These are phyloP conservation scores for Cercospora sp. DNA, from an alignment of 2,329 filamentous ascomycete genomes.

Conservation along the genomic window DNA sequence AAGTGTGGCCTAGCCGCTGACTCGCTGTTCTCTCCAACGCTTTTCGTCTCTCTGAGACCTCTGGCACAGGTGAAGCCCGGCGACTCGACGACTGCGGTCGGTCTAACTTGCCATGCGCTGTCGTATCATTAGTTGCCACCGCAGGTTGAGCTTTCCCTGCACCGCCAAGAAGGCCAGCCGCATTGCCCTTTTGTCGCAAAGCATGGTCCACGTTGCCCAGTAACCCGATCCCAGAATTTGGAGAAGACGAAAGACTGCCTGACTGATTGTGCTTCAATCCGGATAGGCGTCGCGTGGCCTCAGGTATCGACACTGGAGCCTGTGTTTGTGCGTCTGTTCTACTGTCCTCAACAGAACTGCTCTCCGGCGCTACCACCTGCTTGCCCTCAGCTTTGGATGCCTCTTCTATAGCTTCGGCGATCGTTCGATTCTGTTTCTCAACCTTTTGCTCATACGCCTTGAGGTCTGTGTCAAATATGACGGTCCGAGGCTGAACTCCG, in stretches of 20 bases:
- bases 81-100: constrained; percentile 42
- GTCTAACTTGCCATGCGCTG: constrained; percentile 65
- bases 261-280: constrained; percentile 29
- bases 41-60: constrained; percentile 27
- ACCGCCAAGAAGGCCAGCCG: constrained; percentile 61
- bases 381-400: constrained; percentile 48
- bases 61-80: constrained; percentile 33
- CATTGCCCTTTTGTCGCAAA: constrained; percentile 54
- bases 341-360: constrained; percentile 9
- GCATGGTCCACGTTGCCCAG: constrained; percentile 39
- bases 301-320: constrained; percentile 9
- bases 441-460: constrained; percentile 48
- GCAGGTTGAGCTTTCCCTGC: constrained; percentile 63
- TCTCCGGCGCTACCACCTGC: background rate
- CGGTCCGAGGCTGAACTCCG: constrained; percentile 78
- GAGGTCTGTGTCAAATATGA: constrained; percentile 82
- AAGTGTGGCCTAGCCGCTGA: constrained; percentile 62
- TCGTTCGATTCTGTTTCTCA: constrained; percentile 55
- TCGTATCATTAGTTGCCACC: constrained; percentile 63
- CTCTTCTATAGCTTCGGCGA: constrained; percentile 86
- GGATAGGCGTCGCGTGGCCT: constrained; percentile 18
- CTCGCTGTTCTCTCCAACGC: constrained; percentile 24
- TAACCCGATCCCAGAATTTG: constrained; percentile 35
- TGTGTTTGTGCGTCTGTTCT: constrained; percentile 3
- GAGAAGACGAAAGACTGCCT: constrained; percentile 39